Evolutionary conservation across 1,284 basidiomycete genomes (phyloP).

Genomic region (Phlebopus sp.): DNA sequence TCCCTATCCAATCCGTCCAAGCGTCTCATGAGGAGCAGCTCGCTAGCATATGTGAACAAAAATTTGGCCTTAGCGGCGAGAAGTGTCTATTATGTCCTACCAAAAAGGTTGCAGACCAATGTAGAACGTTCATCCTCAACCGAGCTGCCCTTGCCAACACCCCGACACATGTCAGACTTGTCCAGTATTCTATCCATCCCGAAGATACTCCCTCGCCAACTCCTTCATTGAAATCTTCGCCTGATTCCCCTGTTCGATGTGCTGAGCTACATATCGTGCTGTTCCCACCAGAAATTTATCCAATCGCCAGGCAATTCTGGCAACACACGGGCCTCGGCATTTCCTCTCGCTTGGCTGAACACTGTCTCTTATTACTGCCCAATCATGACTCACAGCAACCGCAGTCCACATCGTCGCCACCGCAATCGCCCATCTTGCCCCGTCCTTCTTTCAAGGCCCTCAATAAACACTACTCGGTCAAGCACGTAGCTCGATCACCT

Average conservation of each 20-base stretch:
- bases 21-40: slow-evolving; percentile 51
- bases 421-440: slow-evolving; percentile 26
- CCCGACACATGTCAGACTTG: slow-evolving; percentile 58
- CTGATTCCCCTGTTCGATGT: slow-evolving; percentile 22
- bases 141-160: slow-evolving; percentile 42
- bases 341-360: slow-evolving; percentile 84
- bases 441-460: slow-evolving; percentile 41
- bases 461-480: slow-evolving; percentile 66
- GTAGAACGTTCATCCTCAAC: slow-evolving; percentile 71
- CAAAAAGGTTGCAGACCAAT: slow-evolving; percentile 67
- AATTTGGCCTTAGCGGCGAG: slow-evolving; percentile 72
- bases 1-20: neutral
- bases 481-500: slow-evolving; percentile 29
- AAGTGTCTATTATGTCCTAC: slow-evolving; percentile 78
- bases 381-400: slow-evolving; percentile 26
- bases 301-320: slow-evolving; percentile 90
- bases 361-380: slow-evolving; percentile 69
- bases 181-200: slow-evolving; percentile 74
- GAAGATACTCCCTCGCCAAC: slow-evolving; percentile 37
- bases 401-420: slow-evolving; percentile 18
- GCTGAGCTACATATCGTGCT: slow-evolving; percentile 80
- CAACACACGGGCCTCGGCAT: slow-evolving; percentile 93
- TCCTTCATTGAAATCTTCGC: slow-evolving; percentile 24
- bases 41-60: slow-evolving; percentile 69
- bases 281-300: slow-evolving; percentile 65